Conservation (phyloP, 306 rosid species). For the Nissolia schottii region DNA sequence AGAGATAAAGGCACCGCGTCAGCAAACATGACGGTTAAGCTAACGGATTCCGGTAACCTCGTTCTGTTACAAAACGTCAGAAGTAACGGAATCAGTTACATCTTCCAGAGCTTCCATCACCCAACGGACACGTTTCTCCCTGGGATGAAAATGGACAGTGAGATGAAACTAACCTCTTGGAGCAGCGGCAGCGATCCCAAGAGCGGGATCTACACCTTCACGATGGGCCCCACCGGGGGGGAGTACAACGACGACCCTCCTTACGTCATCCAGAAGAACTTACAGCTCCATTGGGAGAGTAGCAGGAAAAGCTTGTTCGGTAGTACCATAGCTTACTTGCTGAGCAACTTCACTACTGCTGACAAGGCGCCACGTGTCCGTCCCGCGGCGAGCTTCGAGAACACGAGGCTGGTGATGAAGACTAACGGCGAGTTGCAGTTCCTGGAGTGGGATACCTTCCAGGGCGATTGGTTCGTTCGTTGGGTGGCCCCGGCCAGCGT, state of each 20-base stretch:
- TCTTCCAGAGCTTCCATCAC: constrained; percentile 38
- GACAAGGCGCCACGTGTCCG: too few relatives aligned
- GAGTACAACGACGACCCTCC: too few relatives aligned
- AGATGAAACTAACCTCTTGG: constrained; percentile 23
- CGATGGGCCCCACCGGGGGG: neutral
- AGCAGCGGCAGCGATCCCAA: neutral
- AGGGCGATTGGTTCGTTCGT: accelerated
- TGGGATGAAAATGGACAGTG: constrained; percentile 17
- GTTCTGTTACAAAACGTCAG: neutral
- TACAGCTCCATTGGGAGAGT: constrained; percentile 2
- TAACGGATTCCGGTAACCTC: constrained; percentile 43
- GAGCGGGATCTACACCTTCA: neutral
- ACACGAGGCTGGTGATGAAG: constrained; percentile 15
- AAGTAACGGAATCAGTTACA: neutral
- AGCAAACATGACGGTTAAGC: neutral
- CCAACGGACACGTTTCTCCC: constrained; percentile 44
- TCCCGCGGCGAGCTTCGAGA: neutral
- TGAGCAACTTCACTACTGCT: constrained; percentile 1
- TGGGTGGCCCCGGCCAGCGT: constrained; percentile 6
- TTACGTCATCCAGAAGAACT: neutral
- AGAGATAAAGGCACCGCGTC: neutral
- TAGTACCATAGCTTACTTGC: neutral
- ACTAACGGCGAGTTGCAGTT: neutral
- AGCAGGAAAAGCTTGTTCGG: neutral
- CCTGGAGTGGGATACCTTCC: accelerated